These are phyloP conservation scores for Rubia balearica DNA, from an alignment of 305 asterid genomes.

Conservation along the genomic window DNA sequence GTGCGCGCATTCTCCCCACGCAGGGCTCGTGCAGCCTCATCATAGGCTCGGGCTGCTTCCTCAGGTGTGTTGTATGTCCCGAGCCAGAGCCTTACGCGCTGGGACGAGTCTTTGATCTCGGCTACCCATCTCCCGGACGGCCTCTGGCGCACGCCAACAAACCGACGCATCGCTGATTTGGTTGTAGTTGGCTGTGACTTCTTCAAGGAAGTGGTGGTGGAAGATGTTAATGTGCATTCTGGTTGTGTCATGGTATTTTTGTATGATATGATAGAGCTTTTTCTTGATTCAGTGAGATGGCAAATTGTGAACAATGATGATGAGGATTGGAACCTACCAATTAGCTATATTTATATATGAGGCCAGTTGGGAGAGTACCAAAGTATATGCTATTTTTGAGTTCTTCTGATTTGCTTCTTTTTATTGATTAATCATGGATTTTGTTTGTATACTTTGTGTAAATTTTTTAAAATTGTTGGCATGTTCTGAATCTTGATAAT, in stretches of 20 bases:
- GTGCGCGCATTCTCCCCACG: constrained; percentile 86
- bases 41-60: constrained; percentile 86
- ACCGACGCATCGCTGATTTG: constrained; percentile 40
- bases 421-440: constrained; percentile 11
- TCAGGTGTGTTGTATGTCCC: constrained; percentile 89
- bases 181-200: constrained; percentile 20
- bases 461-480: neutral
- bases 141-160: constrained; percentile 71
- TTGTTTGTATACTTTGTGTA: neutral
- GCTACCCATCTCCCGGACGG: constrained; percentile 96
- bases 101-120: constrained; percentile 84
- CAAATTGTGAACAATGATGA: constrained; percentile 23
- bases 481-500: neutral
- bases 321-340: constrained; percentile 6
- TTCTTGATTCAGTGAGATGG: constrained; percentile 6
- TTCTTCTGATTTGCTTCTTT: no score
- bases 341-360: constrained; percentile 24
- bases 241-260: constrained; percentile 37
- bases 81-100: constrained; percentile 70
- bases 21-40: constrained; percentile 79
- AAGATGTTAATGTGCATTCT: constrained; percentile 29
- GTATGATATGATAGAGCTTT: neutral
- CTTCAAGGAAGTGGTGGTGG: constrained; percentile 20
- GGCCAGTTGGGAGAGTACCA: constrained; percentile 7
- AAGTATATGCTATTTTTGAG: constrained; percentile 18